Conservation (phyloP, 2,329 filamentous ascomycete species). For the Colletotrichum siamense region DNA sequence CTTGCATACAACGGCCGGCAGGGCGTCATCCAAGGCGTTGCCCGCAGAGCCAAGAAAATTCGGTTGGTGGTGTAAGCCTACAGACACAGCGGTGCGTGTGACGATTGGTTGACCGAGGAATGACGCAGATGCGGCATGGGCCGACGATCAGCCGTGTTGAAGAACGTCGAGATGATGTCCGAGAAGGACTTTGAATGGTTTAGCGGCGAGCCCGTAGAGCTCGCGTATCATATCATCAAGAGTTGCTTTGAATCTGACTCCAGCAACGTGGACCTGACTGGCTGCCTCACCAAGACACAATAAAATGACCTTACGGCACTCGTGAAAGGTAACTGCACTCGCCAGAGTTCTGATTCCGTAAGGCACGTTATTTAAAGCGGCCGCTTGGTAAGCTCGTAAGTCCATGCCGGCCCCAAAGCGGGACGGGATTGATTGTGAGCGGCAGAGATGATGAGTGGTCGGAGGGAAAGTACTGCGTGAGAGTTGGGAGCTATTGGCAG, state of each 20-base stretch:
- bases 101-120: neutral
- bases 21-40: neutral
- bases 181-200: neutral
- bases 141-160: neutral
- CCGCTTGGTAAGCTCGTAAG: conserved; percentile 2
- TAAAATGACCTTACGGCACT: neutral
- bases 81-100: neutral
- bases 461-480: neutral
- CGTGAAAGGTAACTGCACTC: neutral
- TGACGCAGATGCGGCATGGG: neutral
- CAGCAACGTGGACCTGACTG: neutral
- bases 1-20: conserved; percentile 59
- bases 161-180: neutral
- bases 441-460: neutral
- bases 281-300: neutral
- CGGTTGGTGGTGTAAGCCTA: neutral
- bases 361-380: neutral
- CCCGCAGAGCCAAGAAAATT: neutral
- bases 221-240: neutral
- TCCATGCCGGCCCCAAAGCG: neutral
- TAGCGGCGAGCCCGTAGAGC: neutral
- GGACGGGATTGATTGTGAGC: neutral
- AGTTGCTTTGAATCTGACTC: neutral
- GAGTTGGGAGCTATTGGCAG: neutral
- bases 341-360: neutral